phyloP scores from a whole-genome alignment of 495 filamentous ascomycete species.

The Xylaria grammica region DNA sequence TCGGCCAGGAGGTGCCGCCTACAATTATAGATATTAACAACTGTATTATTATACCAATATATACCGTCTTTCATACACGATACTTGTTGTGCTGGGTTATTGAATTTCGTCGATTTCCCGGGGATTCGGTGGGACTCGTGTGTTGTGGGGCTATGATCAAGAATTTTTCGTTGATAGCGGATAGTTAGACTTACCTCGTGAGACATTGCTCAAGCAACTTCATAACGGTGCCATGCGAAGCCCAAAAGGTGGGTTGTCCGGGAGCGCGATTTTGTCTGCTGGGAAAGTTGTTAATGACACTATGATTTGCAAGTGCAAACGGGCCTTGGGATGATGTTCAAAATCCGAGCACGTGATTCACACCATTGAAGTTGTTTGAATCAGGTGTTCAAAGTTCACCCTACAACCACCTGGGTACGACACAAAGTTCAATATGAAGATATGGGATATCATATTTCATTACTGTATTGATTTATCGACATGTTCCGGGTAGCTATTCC shows the following conservation, averaged over 20 bases:
- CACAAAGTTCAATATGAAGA: neutral
- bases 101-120: neutral
- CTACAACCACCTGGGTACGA: neutral
- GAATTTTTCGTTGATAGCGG: constrained; percentile 13
- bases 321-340: constrained; percentile 11
- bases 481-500: constrained; percentile 30
- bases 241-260: neutral
- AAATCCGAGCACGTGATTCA: constrained; percentile 32
- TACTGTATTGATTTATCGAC: constrained; percentile 29
- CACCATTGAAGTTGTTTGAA: neutral
- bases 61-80: neutral
- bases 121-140: constrained; percentile 3
- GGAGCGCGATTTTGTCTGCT: neutral
- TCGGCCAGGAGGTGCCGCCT: constrained; percentile 20
- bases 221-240: constrained; percentile 26
- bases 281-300: neutral
- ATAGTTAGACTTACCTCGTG: constrained; percentile 30
- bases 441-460: constrained; percentile 24
- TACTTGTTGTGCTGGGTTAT: neutral
- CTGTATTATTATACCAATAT: neutral
- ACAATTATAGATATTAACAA: constrained; percentile 25
- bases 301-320: neutral
- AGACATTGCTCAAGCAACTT: constrained; percentile 30
- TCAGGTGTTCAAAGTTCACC: neutral
- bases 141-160: constrained; percentile 5